Percentiles rank a stretch among this genome's conserved stretches.
phyloP scores from a whole-genome alignment of 805 yeast species.

The Soucietia sequanensis region DNA sequence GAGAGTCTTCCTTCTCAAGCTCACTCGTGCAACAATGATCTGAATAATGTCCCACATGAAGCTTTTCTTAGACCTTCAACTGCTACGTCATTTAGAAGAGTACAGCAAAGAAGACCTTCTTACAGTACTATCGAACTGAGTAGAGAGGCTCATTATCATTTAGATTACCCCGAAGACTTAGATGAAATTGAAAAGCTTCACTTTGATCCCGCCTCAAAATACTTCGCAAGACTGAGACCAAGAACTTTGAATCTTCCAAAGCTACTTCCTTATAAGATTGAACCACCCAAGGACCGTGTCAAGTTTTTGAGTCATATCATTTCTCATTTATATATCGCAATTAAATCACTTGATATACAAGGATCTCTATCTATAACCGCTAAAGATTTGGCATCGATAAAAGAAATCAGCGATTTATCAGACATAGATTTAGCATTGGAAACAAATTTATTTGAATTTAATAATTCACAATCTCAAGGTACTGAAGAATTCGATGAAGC shows the following conservation, averaged over 20 bases:
- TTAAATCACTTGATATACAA: slow-evolving; percentile 69
- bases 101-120: slow-evolving; percentile 24
- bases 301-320: slow-evolving; percentile 77
- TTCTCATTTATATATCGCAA: slow-evolving; percentile 74
- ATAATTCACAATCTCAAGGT: slow-evolving; percentile 4
- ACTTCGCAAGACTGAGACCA: slow-evolving; percentile 35
- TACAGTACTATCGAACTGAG: slow-evolving; percentile 27
- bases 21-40: too few species aligned
- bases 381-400: slow-evolving; percentile 56
- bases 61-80: too few species aligned
- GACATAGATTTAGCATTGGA: slow-evolving; percentile 51
- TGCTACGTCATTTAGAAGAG: slow-evolving; percentile 1
- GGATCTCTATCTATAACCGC: slow-evolving; percentile 68
- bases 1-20: too few species aligned
- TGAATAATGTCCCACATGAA: too few species aligned
- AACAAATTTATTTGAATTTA: slow-evolving; percentile 47
- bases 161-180: slow-evolving; percentile 51
- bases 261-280: slow-evolving; percentile 73
- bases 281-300: slow-evolving; percentile 65
- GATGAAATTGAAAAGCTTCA: slow-evolving; percentile 24
- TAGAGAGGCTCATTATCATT: slow-evolving; percentile 39
- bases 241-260: slow-evolving; percentile 42
- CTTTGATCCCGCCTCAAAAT: slow-evolving; percentile 36
- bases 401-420: slow-evolving; percentile 26
- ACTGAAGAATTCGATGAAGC: slow-evolving; percentile 36